Base-by-base conservation (phyloP, 1,284 basidiomycete genomes). In the Porodaedalea pini region DNA sequence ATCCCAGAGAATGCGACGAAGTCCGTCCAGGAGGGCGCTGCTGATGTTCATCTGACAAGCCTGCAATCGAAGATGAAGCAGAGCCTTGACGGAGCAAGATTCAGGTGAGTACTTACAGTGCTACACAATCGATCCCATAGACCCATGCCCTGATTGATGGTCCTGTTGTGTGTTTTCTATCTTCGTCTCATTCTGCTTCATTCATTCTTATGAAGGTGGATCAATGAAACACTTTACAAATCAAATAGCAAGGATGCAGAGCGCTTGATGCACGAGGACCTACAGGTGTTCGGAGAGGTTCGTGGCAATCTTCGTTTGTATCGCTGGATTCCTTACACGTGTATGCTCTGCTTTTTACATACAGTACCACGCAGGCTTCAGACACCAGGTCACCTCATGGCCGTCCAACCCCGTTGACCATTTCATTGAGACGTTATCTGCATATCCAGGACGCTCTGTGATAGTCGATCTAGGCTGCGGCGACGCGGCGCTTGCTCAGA, bases 381-480 rank as follows among this genome's bases (percentile, higher is more conserved):
- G 93, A 37, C 81, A 84, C 57, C 92, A 96, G 73, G 92, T 95
- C 3, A 81, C 88, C 54, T 84, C 85, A 2, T 98, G 94, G 94
- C 94, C 94, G 0, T 83, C 83, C 1, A 95, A 96, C 66, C 94
- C 94, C 1, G 86, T 96, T 21, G 77, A 88, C 31, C 79, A 90
- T 68, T 92, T 94, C 68, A 81, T 88, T 51, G 74, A 77, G 2
- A 62, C 68, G 4, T 75, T 90, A 19, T 82, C 82, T 7, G 71
- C 76, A 25, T 85, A 85, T 61, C 82, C 90, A 4, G 57, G 75
- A 17, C 80, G 78, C 56, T 86, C 88, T 0, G 75, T 98, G 59
- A 85, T 99, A 48, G 94, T 85, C 21, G 97, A 99, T 72, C 77
- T 99, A 21, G 97, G 97, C 5, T 98, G 95, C 63, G 97, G 97